Evolutionary conservation across 1,284 basidiomycete species (phyloP), one percentile per base, ranked within the genome.

Genomic region (Irpex rosettiformis): DNA sequence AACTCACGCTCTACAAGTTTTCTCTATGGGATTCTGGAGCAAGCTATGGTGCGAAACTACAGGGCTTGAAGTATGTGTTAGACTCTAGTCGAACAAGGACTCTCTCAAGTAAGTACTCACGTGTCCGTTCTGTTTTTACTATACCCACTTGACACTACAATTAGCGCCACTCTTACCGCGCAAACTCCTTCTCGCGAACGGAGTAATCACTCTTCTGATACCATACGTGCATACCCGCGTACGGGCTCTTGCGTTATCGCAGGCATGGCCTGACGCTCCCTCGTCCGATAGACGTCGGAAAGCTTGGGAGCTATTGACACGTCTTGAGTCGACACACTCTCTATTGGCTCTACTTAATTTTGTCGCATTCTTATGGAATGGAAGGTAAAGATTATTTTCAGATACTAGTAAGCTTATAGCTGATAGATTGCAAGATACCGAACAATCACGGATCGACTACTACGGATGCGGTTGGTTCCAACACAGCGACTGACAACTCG

Each of bases 41-140:
- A 16, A 94, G 90, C 53, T 98, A 98, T 67, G 96, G 96, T 37
- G 90, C 94, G 10, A 89, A 86, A 69, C 79, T 99, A 4, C 96
- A 98, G 73, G 95, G 94, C 61, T 79, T 99, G 53, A 80, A 78
- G 58, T 91, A 91, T 69, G 69, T 62, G 5, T 25, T 52, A 8
- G 54, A 7, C n/a, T n/a, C n/a, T n/a, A n/a, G n/a, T n/a, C n/a
- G n/a, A n/a, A n/a, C n/a, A n/a, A n/a, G n/a, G n/a, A n/a, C 33
- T n/a, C n/a, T 43, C 18, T 22, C 30, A 22, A 49, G 7, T 6
- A 18, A 25, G 27, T 13, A 18, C 4, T 11, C 18, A 6, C 55
- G 8, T 18, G 16, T 21, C 3, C 16, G 18, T 47, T 21, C 21
- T 22, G 8, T 18, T 6, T 22, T 13, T 21, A 18, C 25, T 22